These are phyloP conservation scores for Arxiozyma bovina DNA, from an alignment of 1,139 yeast species.

Conservation along the genomic window DNA sequence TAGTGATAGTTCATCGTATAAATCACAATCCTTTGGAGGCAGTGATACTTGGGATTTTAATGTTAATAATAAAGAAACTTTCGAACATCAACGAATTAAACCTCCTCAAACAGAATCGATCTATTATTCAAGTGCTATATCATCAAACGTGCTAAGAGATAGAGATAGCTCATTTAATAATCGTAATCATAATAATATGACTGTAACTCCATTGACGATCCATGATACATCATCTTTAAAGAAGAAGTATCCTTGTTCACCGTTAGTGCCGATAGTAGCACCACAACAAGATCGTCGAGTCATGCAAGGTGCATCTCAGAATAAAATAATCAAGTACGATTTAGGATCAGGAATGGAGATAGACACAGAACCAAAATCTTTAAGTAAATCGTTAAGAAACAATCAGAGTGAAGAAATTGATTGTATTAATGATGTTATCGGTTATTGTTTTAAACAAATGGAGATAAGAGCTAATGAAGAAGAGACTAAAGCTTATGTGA, in stretches of 20 bases:
- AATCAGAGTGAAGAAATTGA: conserved; percentile 23
- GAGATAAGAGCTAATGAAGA: conserved; percentile 41
- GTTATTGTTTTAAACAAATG: conserved; percentile 38
- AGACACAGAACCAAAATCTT: conserved; percentile 9
- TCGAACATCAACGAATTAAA: neutral
- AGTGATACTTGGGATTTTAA: conserved; percentile 2
- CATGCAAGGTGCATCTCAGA: neutral
- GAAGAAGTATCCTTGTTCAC: conserved; percentile 6
- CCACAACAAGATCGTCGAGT: neutral
- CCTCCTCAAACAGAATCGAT: conserved; percentile 2
- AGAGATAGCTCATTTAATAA: conserved; percentile 9
- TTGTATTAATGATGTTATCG: conserved; percentile 33
- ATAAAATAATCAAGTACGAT: conserved; percentile 8
- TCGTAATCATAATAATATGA: conserved; percentile 8
- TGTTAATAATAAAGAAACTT: neutral
- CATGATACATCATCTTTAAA: conserved; percentile 17
- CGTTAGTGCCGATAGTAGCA: neutral
- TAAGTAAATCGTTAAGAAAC: neutral
- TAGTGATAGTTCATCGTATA: neutral
- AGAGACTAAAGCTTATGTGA: conserved; percentile 40
- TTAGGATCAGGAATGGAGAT: conserved; percentile 20
- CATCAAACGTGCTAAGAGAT: conserved; percentile 8
- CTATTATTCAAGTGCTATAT: conserved; percentile 9
- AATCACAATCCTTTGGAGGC: conserved; percentile 1
- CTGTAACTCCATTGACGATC: conserved; percentile 22